Conservation (phyloP, 805 yeast species). For the Barnettozyma siamensis region DNA sequence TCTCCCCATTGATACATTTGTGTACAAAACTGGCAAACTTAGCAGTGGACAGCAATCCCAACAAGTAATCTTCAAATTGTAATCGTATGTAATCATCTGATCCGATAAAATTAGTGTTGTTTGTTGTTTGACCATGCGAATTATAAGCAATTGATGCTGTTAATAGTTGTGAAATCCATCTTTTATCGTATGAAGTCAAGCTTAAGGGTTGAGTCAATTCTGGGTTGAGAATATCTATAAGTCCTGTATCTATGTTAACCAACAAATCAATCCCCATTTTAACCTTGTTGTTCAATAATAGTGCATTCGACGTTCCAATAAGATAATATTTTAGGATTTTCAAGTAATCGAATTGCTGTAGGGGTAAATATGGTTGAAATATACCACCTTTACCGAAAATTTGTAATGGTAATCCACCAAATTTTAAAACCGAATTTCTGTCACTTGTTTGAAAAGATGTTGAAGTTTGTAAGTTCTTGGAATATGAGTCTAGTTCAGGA, state of each 20-base stretch:
- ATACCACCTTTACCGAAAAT: slow-evolving; percentile 81
- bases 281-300: slow-evolving; percentile 59
- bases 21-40: slow-evolving; percentile 59
- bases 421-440: slow-evolving; percentile 66
- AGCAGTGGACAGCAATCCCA: slow-evolving; percentile 65
- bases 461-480: slow-evolving; percentile 48
- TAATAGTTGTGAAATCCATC: slow-evolving; percentile 60
- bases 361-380: slow-evolving; percentile 89
- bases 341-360: slow-evolving; percentile 83
- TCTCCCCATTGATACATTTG: slow-evolving; percentile 28
- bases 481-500: slow-evolving; percentile 56
- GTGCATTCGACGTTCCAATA: slow-evolving; percentile 84
- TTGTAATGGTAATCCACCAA: slow-evolving; percentile 84
- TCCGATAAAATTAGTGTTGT: slow-evolving; percentile 50
- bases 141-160: slow-evolving; percentile 36
- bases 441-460: slow-evolving; percentile 71
- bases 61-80: slow-evolving; percentile 85
- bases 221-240: slow-evolving; percentile 42
- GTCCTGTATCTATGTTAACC: slow-evolving; percentile 54
- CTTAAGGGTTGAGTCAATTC: slow-evolving; percentile 39
- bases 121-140: slow-evolving; percentile 25
- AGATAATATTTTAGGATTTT: slow-evolving; percentile 57
- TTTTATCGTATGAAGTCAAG: slow-evolving; percentile 58
- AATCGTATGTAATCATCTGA: slow-evolving; percentile 85
- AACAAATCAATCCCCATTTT: slow-evolving; percentile 58